Evolutionary conservation across 805 yeast species (phyloP).

Genomic region (Naumovozyma castellii): DNA sequence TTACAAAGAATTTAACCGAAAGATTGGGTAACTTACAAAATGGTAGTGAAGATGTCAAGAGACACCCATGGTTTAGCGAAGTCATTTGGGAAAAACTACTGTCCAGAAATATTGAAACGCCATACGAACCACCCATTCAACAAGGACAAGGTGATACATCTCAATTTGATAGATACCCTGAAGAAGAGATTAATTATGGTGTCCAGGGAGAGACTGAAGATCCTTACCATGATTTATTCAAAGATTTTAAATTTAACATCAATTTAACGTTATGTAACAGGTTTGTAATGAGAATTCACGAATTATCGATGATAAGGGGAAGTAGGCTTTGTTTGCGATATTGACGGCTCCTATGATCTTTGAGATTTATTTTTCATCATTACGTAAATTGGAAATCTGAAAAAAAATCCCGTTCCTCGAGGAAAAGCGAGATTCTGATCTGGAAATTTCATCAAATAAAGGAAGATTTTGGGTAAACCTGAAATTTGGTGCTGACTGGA

Average conservation of each 20-base stretch:
- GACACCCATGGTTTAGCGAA: slow-evolving; percentile 83
- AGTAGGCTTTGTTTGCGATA: no score
- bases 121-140: slow-evolving; percentile 90
- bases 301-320: no score
- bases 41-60: slow-evolving; percentile 76
- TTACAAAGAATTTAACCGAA: slow-evolving; percentile 71
- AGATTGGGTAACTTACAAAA: slow-evolving; percentile 77
- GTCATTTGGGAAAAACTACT: slow-evolving; percentile 86
- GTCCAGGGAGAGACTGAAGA: slow-evolving; percentile 38
- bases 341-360: no score
- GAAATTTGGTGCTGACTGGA: no score
- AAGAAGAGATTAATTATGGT: slow-evolving; percentile 76
- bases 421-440: no score
- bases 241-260: slow-evolving; percentile 39
- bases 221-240: slow-evolving; percentile 49
- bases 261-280: background rate
- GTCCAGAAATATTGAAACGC: slow-evolving; percentile 82
- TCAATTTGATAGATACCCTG: slow-evolving; percentile 64
- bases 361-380: no score
- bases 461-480: no score
- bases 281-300: background rate
- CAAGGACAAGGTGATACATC: slow-evolving; percentile 87
- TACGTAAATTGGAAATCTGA: no score
- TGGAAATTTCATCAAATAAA: no score
- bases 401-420: no score